Conservation (phyloP, 768 basidiomycete species). For the Trametes punicea region DNA sequence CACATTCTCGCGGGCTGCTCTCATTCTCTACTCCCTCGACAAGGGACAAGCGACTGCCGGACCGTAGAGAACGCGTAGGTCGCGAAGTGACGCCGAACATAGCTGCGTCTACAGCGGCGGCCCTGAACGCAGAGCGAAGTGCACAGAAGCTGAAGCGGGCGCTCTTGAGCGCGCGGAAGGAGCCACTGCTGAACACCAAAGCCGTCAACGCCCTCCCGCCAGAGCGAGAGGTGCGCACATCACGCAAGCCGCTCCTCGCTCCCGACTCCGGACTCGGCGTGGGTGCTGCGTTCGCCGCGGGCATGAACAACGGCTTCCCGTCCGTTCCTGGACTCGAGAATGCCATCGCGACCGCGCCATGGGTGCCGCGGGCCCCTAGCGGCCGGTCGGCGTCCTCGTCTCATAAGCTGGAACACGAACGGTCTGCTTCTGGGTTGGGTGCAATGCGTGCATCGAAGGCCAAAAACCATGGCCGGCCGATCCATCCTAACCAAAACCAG, state of each 20-base stretch:
- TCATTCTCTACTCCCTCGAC: conserved; percentile 19
- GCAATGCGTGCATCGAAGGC: background rate
- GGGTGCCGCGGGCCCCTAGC: background rate
- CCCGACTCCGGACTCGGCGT: conserved; percentile 14
- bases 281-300: conserved; percentile 9
- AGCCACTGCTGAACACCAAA: conserved; percentile 65
- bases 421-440: background rate
- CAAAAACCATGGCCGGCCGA: conserved; percentile 37
- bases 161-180: conserved; percentile 53
- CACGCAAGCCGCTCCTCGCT: conserved; percentile 26
- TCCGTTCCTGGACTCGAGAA: background rate
- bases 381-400: background rate
- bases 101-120: conserved; percentile 73
- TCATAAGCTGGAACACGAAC: background rate
- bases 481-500: conserved; percentile 29
- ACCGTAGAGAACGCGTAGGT: conserved; percentile 9
- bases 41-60: conserved; percentile 35
- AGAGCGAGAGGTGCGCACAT: conserved; percentile 25
- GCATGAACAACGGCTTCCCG: conserved; percentile 6
- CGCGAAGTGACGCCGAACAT: conserved; percentile 51
- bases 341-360: background rate
- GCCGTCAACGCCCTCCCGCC: conserved; percentile 33
- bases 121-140: conserved; percentile 76
- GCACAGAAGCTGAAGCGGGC: conserved; percentile 68
- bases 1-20: conserved; percentile 10